Percentiles rank a stretch among this genome's conserved stretches.
phyloP scores from a whole-genome alignment of 1,284 basidiomycete genomes.

The Microbotryum lychnidis-dioicae region DNA sequence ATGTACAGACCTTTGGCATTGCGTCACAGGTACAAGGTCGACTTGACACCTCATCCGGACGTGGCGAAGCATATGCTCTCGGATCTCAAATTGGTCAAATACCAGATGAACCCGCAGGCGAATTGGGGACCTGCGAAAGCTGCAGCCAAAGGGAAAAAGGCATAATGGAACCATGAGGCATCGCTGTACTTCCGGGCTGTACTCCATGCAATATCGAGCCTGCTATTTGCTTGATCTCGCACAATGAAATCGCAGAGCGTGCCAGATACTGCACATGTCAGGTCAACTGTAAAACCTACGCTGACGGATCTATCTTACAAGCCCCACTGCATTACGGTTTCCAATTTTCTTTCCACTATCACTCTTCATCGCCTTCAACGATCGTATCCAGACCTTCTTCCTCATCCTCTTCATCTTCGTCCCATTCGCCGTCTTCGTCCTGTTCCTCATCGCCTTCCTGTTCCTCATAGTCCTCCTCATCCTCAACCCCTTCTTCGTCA shows the following conservation, averaged over 20 bases:
- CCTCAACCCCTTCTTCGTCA: not conserved
- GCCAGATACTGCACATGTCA: too few species aligned
- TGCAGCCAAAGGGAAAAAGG: conserved; percentile 21
- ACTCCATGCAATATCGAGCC: too few species aligned
- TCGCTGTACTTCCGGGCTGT: too few species aligned
- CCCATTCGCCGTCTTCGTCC: too few species aligned
- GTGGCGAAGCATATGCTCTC: conserved; percentile 51
- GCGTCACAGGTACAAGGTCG: conserved; percentile 52
- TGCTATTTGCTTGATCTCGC: too few species aligned
- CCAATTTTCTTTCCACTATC: not conserved
- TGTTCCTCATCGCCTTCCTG: not conserved
- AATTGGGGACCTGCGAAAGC: conserved; percentile 74
- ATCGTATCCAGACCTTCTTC: conserved; percentile 21
- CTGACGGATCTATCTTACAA: too few species aligned
- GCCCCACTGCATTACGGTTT: too few species aligned
- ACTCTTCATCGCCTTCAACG: conserved; percentile 10
- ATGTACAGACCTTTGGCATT: not conserved
- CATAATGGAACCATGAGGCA: too few species aligned
- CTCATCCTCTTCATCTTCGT: not conserved
- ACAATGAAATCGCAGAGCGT: too few species aligned
- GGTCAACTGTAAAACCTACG: too few species aligned
- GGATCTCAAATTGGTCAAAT: conserved; percentile 70
- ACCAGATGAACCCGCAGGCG: conserved; percentile 81
- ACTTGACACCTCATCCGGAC: conserved; percentile 64
- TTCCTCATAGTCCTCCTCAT: conserved; percentile 4